Conservation (phyloP, 306 rosid species). For the Corylus heterophylla region DNA sequence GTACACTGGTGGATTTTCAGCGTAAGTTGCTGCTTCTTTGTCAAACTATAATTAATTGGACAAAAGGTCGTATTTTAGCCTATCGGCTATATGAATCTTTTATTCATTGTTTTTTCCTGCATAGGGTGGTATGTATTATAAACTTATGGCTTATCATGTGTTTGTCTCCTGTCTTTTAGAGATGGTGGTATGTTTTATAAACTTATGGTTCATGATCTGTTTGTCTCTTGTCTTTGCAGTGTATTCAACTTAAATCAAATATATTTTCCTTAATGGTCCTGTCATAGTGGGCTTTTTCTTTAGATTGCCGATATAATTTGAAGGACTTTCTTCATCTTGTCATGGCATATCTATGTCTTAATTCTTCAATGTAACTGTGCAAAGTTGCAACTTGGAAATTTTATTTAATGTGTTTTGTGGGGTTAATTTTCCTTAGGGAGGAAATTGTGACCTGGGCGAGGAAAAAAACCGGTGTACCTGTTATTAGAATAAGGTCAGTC, state of each 20-base stretch:
- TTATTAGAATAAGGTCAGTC: constrained; percentile 51
- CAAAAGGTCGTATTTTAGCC: neutral
- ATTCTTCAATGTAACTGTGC: neutral
- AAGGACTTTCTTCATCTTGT: constrained; percentile 1
- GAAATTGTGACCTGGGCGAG: constrained; percentile 82
- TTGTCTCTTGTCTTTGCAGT: neutral
- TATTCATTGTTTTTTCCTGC: neutral
- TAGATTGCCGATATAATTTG: neutral
- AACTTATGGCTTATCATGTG: neutral
- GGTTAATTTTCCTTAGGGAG: constrained; percentile 54
- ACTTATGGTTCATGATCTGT: neutral
- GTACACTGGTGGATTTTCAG: constrained; percentile 88
- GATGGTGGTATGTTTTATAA: neutral
- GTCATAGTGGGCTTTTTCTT: neutral
- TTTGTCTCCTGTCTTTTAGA: neutral
- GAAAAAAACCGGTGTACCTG: constrained; percentile 78
- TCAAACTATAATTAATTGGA: neutral
- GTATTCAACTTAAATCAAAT: neutral
- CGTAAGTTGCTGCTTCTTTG: constrained; percentile 44
- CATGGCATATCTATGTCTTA: neutral
- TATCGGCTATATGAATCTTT: constrained; percentile 10
- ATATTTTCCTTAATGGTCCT: neutral
- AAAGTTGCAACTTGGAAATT: constrained; percentile 5
- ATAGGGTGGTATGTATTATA: neutral
- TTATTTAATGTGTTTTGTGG: constrained; percentile 5